Evolutionary conservation across 331 rosid species (phyloP).

Genomic region (Quercus phellos): DNA sequence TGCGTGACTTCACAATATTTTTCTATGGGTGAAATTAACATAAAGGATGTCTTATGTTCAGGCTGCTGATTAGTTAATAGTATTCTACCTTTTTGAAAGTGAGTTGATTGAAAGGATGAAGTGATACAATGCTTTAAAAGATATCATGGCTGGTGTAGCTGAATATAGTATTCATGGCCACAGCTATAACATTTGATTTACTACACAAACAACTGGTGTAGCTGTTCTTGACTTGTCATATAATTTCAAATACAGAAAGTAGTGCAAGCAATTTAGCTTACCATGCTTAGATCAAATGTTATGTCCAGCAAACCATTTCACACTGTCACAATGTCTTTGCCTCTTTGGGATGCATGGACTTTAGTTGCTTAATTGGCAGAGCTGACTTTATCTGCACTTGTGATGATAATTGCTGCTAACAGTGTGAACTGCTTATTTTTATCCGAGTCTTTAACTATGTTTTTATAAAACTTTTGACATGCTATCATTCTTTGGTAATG

Average conservation of each 20-base stretch:
- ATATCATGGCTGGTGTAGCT: not conserved
- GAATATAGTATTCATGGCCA: not conserved
- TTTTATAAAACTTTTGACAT: not conserved
- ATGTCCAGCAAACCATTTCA: not conserved
- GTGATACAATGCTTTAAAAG: not conserved
- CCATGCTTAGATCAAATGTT: not conserved
- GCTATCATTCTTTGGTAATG: slow-evolving; percentile 1
- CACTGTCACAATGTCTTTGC: not conserved
- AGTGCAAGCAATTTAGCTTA: not conserved
- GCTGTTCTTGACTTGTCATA: not conserved
- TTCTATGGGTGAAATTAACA: too few relatives aligned
- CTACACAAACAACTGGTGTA: not conserved
- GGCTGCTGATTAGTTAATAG: not conserved
- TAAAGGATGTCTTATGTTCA: too few relatives aligned
- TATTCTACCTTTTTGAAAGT: not conserved
- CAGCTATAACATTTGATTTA: not conserved
- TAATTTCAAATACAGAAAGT: not conserved
- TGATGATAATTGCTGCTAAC: not conserved
- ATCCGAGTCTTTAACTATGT: not conserved
- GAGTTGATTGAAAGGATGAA: not conserved
- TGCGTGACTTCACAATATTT: not conserved
- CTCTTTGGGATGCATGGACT: not conserved
- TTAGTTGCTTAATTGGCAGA: not conserved
- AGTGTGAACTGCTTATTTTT: not conserved
- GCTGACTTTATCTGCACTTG: not conserved